Conservation (phyloP, 805 yeast species). For the Candida dendrica region DNA sequence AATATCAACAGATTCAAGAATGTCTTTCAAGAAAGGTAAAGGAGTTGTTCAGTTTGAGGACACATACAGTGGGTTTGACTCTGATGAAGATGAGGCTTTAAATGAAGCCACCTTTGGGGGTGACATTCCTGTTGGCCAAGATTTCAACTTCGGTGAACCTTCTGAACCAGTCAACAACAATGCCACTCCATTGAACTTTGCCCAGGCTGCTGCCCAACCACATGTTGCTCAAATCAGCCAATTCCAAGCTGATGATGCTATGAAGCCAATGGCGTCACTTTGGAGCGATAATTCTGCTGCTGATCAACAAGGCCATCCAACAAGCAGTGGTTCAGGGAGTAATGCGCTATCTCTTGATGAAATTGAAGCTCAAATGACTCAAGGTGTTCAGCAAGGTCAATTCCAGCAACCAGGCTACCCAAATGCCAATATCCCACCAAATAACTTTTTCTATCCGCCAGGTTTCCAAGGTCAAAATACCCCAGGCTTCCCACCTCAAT, state of each 20-base stretch:
- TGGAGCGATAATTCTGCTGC: slow-evolving; percentile 38
- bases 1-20: neutral
- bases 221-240: slow-evolving; percentile 1
- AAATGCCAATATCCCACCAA: slow-evolving; percentile 11
- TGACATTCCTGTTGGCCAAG: slow-evolving; percentile 44
- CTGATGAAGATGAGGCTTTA: slow-evolving; percentile 69
- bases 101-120: slow-evolving; percentile 77
- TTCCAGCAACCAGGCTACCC: slow-evolving; percentile 22
- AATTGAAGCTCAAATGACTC: slow-evolving; percentile 58
- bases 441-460: slow-evolving; percentile 18
- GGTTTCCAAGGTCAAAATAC: slow-evolving; percentile 20
- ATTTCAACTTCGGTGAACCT: slow-evolving; percentile 54
- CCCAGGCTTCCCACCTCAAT: slow-evolving; percentile 12
- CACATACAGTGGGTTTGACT: slow-evolving; percentile 72
- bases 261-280: slow-evolving; percentile 66
- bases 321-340: slow-evolving; percentile 16
- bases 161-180: slow-evolving; percentile 12
- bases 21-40: slow-evolving; percentile 1
- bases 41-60: slow-evolving; percentile 70
- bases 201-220: slow-evolving; percentile 25
- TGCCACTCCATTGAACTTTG: slow-evolving; percentile 30
- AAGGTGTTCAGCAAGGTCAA: slow-evolving; percentile 11
- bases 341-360: slow-evolving; percentile 70
- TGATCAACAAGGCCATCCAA: slow-evolving; percentile 3
- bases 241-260: slow-evolving; percentile 25